Evolutionary conservation across 2,329 filamentous ascomycete species (phyloP).

Genomic region (Botryosphaeria agaves): DNA sequence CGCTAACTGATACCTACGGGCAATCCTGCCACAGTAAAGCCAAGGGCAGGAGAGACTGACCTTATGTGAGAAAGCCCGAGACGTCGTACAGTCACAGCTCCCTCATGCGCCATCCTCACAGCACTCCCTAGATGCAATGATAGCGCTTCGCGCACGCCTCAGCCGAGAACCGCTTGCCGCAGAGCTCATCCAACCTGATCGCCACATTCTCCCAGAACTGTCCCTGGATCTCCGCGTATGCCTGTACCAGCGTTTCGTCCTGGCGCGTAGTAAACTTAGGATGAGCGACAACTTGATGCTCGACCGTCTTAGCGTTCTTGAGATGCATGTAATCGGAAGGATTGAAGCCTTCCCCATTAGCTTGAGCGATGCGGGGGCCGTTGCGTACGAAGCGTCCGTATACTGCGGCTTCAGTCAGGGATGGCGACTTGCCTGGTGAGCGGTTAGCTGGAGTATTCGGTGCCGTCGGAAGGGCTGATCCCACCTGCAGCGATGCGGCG

Average conservation of each 20-base stretch:
- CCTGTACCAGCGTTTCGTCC: conserved; percentile 12
- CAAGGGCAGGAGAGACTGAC: too few relatives aligned
- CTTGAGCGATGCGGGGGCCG: conserved; percentile 10
- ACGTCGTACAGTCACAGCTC: too few relatives aligned
- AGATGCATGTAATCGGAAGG: conserved; percentile 17
- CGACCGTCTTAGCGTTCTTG: conserved; percentile 6
- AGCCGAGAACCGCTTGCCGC: not conserved
- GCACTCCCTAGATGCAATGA: too few relatives aligned
- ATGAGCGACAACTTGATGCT: not conserved
- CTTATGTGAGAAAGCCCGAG: too few relatives aligned
- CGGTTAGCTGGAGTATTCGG: too few relatives aligned
- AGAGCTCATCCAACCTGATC: conserved; percentile 7
- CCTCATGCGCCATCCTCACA: too few relatives aligned
- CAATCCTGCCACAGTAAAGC: too few relatives aligned
- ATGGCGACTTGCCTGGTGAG: conserved; percentile 3
- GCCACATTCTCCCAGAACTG: conserved; percentile 16
- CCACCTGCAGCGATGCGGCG: conserved; percentile 6
- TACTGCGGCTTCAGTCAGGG: conserved; percentile 12
- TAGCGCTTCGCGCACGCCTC: not conserved
- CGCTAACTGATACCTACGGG: too few relatives aligned
- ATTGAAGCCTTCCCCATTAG: conserved; percentile 14
- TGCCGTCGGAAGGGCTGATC: conserved; percentile 3
- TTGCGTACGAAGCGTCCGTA: conserved; percentile 20
- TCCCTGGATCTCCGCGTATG: conserved; percentile 11
- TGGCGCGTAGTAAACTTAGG: conserved; percentile 1